Conservation (phyloP, 2,329 filamentous ascomycete species). For the Trichoderma gracile region DNA sequence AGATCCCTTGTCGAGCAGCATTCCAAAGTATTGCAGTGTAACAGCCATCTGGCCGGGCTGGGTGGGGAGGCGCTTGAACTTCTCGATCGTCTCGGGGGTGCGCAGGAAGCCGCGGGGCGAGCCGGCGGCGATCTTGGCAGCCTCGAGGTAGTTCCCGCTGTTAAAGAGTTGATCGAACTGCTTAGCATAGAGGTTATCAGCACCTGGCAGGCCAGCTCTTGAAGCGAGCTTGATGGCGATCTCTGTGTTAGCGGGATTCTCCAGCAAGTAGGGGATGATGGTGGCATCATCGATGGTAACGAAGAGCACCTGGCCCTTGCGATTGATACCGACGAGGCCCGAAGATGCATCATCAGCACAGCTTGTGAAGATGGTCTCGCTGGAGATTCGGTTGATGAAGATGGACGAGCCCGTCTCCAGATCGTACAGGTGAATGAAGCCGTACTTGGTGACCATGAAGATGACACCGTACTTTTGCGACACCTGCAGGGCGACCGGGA, state of each 20-base stretch:
- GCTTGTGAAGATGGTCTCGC: slow-evolving; percentile 97
- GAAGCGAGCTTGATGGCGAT: slow-evolving; percentile 96
- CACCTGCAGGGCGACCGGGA: slow-evolving; percentile 96
- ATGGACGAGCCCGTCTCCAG: slow-evolving; percentile 93
- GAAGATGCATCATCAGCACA: slow-evolving; percentile 78
- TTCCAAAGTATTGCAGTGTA: slow-evolving; percentile 96
- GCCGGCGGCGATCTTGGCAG: slow-evolving; percentile 94
- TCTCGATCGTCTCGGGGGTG: slow-evolving; percentile 91
- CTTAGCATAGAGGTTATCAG: slow-evolving; percentile 87
- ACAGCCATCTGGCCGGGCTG: slow-evolving; percentile 85
- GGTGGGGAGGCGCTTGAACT: slow-evolving; percentile 83
- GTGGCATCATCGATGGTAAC: slow-evolving; percentile 91
- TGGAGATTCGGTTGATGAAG: slow-evolving; percentile 99
- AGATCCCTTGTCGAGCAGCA: slow-evolving; percentile 91
- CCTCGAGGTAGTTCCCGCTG: slow-evolving; percentile 78
- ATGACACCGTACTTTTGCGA: slow-evolving; percentile 96
- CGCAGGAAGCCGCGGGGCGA: slow-evolving; percentile 94
- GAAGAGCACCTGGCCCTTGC: slow-evolving; percentile 93
- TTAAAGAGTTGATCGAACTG: slow-evolving; percentile 88
- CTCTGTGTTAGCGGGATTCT: slow-evolving; percentile 91
- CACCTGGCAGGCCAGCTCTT: slow-evolving; percentile 87
- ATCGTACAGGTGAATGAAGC: slow-evolving; percentile 98
- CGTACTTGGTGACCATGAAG: slow-evolving; percentile 97
- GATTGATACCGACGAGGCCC: slow-evolving; percentile 92
- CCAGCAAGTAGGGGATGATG: slow-evolving; percentile 90